These are phyloP conservation scores for Coelastrella sp. DNA, from an alignment of 139 green algal genomes.

Conservation along the genomic window DNA sequence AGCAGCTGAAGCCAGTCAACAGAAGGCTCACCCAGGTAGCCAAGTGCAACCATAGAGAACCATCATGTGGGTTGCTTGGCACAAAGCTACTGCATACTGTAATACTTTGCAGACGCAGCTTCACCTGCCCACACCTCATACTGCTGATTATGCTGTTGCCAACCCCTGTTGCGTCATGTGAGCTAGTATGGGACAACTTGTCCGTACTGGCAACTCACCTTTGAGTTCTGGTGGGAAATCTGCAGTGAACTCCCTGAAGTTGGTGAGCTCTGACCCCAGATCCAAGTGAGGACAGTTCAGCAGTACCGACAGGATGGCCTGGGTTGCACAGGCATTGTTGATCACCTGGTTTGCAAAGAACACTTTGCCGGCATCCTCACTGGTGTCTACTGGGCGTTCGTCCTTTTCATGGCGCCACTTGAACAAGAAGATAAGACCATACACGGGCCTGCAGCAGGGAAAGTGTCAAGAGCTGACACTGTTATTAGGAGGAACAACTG, in stretches of 20 bases:
- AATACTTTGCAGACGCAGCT: no score
- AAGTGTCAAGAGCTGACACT: background rate
- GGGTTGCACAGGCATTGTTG: constrained; percentile 96
- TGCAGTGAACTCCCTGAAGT: constrained; percentile 88
- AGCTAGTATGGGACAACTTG: no score
- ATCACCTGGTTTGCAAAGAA: constrained; percentile 98
- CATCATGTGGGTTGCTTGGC: background rate
- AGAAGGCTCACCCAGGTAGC: background rate
- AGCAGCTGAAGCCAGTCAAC: background rate
- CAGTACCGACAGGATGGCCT: constrained; percentile 96
- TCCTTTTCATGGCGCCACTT: constrained; percentile 92
- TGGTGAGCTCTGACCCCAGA: constrained; percentile 77
- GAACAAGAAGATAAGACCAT: constrained; percentile 99
- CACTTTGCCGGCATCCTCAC: constrained; percentile 67
- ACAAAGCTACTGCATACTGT: background rate
- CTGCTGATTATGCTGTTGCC: background rate
- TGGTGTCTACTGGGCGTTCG: constrained; percentile 56
- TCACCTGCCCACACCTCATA: background rate
- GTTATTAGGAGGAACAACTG: no score
- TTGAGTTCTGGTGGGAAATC: constrained; percentile 84
- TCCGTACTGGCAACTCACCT: constrained; percentile 24
- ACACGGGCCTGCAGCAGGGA: constrained; percentile 81
- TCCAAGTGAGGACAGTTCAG: constrained; percentile 85
- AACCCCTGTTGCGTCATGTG: no score
- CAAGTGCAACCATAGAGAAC: no score